A percentile compares a stretch with the other conserved stretches of the same genome.
phyloP scores from a whole-genome alignment of 75 land plant genomes.

The Cupressus sempervirens region DNA sequence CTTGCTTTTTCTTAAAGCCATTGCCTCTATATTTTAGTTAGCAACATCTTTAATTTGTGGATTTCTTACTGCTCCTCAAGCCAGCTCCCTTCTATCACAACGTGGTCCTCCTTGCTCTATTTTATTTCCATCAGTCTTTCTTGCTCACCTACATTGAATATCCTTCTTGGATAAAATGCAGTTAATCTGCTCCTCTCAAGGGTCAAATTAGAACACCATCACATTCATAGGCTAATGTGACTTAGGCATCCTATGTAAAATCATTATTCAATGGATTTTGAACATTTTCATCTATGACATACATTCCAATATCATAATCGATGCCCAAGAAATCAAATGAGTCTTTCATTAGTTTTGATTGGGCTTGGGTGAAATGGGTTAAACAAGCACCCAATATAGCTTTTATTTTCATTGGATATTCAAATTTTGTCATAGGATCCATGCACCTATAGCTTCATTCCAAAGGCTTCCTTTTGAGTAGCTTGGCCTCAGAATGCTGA shows the following conservation, averaged over 20 bases:
- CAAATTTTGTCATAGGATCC: constrained; percentile 1
- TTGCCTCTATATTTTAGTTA: too few relatives aligned
- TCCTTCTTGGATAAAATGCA: constrained; percentile 35
- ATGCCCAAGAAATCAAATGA: constrained; percentile 15
- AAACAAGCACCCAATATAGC: constrained; percentile 6
- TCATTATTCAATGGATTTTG: not conserved
- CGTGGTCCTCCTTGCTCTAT: too few relatives aligned
- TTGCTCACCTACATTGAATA: too few relatives aligned
- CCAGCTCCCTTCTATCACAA: too few relatives aligned
- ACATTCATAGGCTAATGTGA: not conserved
- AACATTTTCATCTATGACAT: not conserved
- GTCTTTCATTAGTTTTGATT: constrained; percentile 5
- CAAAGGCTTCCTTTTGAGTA: too few relatives aligned
- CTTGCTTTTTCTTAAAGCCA: too few relatives aligned
- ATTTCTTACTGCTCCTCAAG: too few relatives aligned
- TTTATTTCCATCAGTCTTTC: too few relatives aligned
- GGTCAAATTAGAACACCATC: not conserved
- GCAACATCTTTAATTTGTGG: too few relatives aligned
- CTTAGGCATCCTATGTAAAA: not conserved
- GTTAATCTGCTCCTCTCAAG: constrained; percentile 34
- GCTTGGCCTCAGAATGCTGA: too few relatives aligned
- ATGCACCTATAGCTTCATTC: too few relatives aligned
- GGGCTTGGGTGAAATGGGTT: constrained; percentile 12
- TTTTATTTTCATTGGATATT: constrained; percentile 12
- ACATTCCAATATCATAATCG: constrained; percentile 12